A percentile compares a stretch with the other conserved stretches of the same genome.
These are phyloP conservation scores for Aspergillus ustus DNA, from an alignment of 2,329 filamentous ascomycete genomes.

Conservation along the genomic window DNA sequence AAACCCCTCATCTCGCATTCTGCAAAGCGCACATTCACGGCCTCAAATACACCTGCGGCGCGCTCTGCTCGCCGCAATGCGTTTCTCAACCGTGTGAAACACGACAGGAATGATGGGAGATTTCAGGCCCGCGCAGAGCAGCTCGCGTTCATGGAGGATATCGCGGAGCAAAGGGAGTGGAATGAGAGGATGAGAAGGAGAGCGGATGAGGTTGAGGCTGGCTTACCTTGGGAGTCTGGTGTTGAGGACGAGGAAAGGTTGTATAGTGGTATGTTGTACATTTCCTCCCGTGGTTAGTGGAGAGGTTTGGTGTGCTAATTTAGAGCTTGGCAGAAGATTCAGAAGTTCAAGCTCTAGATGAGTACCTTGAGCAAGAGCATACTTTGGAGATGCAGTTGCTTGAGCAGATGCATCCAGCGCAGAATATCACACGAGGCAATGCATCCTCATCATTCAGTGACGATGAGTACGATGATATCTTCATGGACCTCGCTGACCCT, in stretches of 20 bases:
- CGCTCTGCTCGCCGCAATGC: slow-evolving; percentile 42
- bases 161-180: slow-evolving; percentile 44
- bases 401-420: slow-evolving; percentile 22
- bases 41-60: slow-evolving; percentile 31
- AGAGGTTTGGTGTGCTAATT: slow-evolving; percentile 5
- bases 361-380: slow-evolving; percentile 42
- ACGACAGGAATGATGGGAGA: slow-evolving; percentile 43
- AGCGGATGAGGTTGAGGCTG: slow-evolving; percentile 32
- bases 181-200: slow-evolving; percentile 42
- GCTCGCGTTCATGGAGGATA: slow-evolving; percentile 48
- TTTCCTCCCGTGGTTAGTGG: slow-evolving; percentile 3
- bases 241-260: slow-evolving; percentile 27
- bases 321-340: slow-evolving; percentile 27
- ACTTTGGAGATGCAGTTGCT: slow-evolving; percentile 37
- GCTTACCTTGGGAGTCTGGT: slow-evolving; percentile 15
- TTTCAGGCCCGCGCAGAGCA: slow-evolving; percentile 49
- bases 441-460: slow-evolving; percentile 46
- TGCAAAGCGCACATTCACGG: slow-evolving; percentile 19
- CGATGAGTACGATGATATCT: slow-evolving; percentile 65
- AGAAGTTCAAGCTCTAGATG: slow-evolving; percentile 38
- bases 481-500: slow-evolving; percentile 67
- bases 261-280: slow-evolving; percentile 30
- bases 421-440: slow-evolving; percentile 1
- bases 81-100: slow-evolving; percentile 49
- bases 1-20: slow-evolving; percentile 36